Percentiles rank a stretch among this genome's conserved stretches.
These are phyloP conservation scores for Aspergillus kassunensis DNA, from an alignment of 495 filamentous ascomycete genomes.

Conservation along the genomic window DNA sequence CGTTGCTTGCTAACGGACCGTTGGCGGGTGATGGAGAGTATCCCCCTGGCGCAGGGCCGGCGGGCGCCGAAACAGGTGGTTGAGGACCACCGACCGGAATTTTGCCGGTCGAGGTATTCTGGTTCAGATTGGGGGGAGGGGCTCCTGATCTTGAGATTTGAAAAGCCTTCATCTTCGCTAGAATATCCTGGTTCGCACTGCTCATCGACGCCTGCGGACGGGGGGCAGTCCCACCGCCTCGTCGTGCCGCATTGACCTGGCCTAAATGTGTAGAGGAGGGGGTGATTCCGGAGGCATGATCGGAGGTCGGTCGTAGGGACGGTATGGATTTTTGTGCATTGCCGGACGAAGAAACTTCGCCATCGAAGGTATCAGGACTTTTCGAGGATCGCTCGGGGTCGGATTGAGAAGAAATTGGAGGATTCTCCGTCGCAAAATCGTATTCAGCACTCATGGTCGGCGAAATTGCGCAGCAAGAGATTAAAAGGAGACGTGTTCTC, in stretches of 20 bases:
- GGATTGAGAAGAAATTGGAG: conserved; percentile 13
- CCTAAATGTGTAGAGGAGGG: conserved; percentile 76
- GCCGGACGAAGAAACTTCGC: conserved; percentile 23
- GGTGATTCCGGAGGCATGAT: conserved; percentile 51
- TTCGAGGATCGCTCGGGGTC: conserved; percentile 19
- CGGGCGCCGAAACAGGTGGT: conserved; percentile 7
- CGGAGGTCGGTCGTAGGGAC: conserved; percentile 25
- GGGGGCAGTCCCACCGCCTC: conserved; percentile 42
- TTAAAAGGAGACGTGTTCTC: conserved; percentile 7
- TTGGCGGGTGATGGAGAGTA: conserved; percentile 18
- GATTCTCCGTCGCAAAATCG: conserved; percentile 14
- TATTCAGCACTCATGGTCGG: conserved; percentile 19
- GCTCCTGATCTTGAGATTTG: conserved; percentile 60
- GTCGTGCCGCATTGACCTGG: conserved; percentile 74
- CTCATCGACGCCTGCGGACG: conserved; percentile 52
- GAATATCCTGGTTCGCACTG: conserved; percentile 66
- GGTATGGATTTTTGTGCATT: conserved; percentile 18
- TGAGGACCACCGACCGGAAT: conserved; percentile 29
- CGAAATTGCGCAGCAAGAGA: neutral
- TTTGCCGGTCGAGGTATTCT: conserved; percentile 32
- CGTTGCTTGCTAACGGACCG: conserved; percentile 30
- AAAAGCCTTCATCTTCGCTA: conserved; percentile 76
- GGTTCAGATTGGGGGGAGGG: conserved; percentile 39
- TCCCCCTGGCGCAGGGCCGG: conserved; percentile 8
- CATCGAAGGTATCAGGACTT: conserved; percentile 24